phyloP scores from a whole-genome alignment of 2,329 filamentous ascomycete genomes.

The Trichoderma asperellum region DNA sequence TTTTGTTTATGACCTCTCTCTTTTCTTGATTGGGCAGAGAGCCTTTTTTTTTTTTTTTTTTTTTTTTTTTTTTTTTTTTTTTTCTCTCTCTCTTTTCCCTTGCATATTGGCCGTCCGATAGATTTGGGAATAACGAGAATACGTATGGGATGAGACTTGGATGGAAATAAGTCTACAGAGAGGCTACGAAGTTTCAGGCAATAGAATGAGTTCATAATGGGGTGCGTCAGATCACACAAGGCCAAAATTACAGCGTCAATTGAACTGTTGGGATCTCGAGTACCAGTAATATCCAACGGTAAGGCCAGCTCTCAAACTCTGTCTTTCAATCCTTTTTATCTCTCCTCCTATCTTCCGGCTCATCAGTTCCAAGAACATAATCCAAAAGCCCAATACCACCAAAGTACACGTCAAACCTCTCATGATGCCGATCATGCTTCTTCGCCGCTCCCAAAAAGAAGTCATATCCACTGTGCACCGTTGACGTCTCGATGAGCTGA shows the following conservation, averaged over 20 bases:
- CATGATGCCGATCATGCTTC: constrained; percentile 61
- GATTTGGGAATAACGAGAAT: neutral
- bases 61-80: too few relatives aligned
- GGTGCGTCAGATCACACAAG: neutral
- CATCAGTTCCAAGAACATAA: constrained; percentile 54
- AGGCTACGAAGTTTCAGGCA: neutral
- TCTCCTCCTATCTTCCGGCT: constrained; percentile 32
- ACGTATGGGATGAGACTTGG: neutral
- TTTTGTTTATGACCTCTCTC: neutral
- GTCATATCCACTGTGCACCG: constrained; percentile 62
- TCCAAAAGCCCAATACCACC: constrained; percentile 57
- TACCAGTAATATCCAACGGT: neutral
- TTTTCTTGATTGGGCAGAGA: neutral
- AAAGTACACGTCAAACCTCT: constrained; percentile 59
- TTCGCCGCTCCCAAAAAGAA: constrained; percentile 53
- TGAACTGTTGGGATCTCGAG: neutral
- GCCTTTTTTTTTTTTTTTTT: too few relatives aligned
- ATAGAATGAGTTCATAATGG: neutral
- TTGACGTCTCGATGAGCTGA: constrained; percentile 56
- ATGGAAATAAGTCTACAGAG: neutral
- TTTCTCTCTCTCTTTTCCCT: too few relatives aligned
- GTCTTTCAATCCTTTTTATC: constrained; percentile 8
- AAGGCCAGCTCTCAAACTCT: neutral
- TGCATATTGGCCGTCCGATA: neutral
- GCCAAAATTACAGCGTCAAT: neutral